Evolutionary conservation across 2,329 filamentous ascomycete genomes (phyloP).

Genomic region (Xylaria sp.): DNA sequence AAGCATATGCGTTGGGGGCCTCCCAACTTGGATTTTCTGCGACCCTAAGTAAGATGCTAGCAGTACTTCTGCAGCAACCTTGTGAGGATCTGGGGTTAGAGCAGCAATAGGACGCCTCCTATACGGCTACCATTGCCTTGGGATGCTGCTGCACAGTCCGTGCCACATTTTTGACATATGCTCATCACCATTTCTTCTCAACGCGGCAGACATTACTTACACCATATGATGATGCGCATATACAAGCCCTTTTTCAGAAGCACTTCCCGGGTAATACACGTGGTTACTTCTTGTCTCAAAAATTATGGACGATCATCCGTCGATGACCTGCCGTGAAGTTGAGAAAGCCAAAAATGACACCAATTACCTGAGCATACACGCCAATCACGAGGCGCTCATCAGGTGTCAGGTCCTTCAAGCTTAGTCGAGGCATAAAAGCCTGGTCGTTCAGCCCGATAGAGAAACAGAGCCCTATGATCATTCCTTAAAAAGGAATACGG

Average conservation of each 20-base stretch:
- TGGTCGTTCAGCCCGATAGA: conserved; percentile 35
- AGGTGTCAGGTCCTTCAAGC: conserved; percentile 25
- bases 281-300: not conserved
- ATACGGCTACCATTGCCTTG: conserved; percentile 39
- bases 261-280: not conserved
- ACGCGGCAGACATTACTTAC: conserved; percentile 16
- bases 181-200: conserved; percentile 14
- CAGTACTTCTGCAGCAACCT: conserved; percentile 35
- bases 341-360: conserved; percentile 20
- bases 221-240: conserved; percentile 5
- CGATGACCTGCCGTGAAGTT: conserved; percentile 12
- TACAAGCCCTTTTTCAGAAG: conserved; percentile 4
- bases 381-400: conserved; percentile 32
- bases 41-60: conserved; percentile 32
- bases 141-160: conserved; percentile 30
- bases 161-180: conserved; percentile 8
- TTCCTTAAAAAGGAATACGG: conserved; percentile 36
- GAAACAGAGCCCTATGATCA: conserved; percentile 35
- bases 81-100: conserved; percentile 38
- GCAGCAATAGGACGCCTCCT: conserved; percentile 37
- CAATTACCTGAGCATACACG: conserved; percentile 25
- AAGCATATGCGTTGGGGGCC: conserved; percentile 23
- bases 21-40: conserved; percentile 29
- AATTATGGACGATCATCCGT: conserved; percentile 10
- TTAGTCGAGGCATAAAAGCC: conserved; percentile 20